Conservation (phyloP, 2,329 filamentous ascomycete species). For the Botrytis paeoniae region DNA sequence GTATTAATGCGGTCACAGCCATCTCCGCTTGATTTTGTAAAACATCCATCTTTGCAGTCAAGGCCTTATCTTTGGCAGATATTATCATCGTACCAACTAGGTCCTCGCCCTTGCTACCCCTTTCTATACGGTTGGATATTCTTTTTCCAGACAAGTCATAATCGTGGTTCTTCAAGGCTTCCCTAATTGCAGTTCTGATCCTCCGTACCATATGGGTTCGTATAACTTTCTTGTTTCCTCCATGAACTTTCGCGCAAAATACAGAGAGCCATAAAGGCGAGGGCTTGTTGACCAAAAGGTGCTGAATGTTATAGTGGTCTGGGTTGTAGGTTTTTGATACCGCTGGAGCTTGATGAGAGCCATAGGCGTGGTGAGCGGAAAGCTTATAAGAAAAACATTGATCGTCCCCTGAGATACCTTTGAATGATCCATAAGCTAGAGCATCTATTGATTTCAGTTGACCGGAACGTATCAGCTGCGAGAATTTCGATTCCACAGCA, state of each 20-base stretch:
- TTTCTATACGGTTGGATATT: constrained; percentile 17
- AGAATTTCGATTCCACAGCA: constrained; percentile 3
- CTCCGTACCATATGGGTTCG: constrained; percentile 46
- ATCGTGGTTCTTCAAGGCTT: constrained; percentile 46
- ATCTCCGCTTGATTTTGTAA: constrained; percentile 33
- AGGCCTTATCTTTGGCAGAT: constrained; percentile 24
- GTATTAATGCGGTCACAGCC: constrained; percentile 19
- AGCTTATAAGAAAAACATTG: constrained; percentile 4
- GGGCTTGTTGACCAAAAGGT: constrained; percentile 14
- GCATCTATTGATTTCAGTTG: background rate
- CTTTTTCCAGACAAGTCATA: constrained; percentile 39
- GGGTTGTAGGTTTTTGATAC: background rate
- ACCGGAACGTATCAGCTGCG: background rate
- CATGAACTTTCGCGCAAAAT: constrained; percentile 37
- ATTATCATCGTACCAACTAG: constrained; percentile 42
- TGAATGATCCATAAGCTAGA: background rate
- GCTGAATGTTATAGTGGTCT: constrained; percentile 10
- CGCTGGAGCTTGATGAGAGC: background rate
- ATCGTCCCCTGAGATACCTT: background rate
- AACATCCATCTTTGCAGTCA: constrained; percentile 30
- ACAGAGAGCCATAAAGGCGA: constrained; percentile 47
- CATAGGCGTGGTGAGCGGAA: constrained; percentile 1
- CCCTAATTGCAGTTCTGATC: constrained; percentile 44
- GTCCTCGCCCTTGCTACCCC: constrained; percentile 33
- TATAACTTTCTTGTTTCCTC: constrained; percentile 43